Percentiles rank a stretch among this genome's conserved stretches.
Conservation (phyloP, 768 basidiomycete species). For the Lactarius akahatsu region DNA sequence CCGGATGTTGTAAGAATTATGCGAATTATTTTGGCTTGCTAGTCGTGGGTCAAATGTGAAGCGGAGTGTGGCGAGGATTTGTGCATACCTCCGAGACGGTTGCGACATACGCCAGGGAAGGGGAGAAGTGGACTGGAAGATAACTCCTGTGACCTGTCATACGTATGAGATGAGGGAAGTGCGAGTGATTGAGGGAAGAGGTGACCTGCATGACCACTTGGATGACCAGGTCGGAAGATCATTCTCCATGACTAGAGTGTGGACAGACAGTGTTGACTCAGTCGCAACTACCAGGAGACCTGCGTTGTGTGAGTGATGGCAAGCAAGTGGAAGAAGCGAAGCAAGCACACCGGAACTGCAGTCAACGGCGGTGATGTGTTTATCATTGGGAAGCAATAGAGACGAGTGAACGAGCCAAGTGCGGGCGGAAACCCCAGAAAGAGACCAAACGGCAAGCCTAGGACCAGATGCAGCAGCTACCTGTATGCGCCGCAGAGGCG, state of each 20-base stretch:
- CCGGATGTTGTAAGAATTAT: conserved; percentile 74
- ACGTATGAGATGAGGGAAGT: conserved; percentile 11
- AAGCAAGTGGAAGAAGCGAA: conserved; percentile 29
- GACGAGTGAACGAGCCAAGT: conserved; percentile 83
- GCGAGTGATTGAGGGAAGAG: not conserved
- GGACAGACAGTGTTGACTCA: conserved; percentile 59
- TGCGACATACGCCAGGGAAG: conserved; percentile 73
- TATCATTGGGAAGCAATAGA: conserved; percentile 57
- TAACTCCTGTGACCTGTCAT: conserved; percentile 48
- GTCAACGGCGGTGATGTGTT: conserved; percentile 60
- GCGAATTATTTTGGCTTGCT: conserved; percentile 60
- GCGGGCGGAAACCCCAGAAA: conserved; percentile 61
- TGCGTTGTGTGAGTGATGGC: conserved; percentile 36
- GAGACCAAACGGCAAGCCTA: conserved; percentile 75
- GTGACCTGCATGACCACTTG: conserved; percentile 72
- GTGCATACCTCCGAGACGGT: conserved; percentile 53
- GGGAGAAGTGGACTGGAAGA: conserved; percentile 64
- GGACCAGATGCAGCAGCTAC: conserved; percentile 69
- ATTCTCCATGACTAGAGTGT: conserved; percentile 75
- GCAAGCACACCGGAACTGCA: conserved; percentile 64
- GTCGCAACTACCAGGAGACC: conserved; percentile 76
- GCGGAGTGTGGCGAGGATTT: not conserved
- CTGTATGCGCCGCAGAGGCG: conserved; percentile 38
- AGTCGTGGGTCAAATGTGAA: conserved; percentile 27
- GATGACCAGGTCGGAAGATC: conserved; percentile 80